Evolutionary conservation across 106 monocot genomes (phyloP).

Genomic region (Amphibolis antarctica): DNA sequence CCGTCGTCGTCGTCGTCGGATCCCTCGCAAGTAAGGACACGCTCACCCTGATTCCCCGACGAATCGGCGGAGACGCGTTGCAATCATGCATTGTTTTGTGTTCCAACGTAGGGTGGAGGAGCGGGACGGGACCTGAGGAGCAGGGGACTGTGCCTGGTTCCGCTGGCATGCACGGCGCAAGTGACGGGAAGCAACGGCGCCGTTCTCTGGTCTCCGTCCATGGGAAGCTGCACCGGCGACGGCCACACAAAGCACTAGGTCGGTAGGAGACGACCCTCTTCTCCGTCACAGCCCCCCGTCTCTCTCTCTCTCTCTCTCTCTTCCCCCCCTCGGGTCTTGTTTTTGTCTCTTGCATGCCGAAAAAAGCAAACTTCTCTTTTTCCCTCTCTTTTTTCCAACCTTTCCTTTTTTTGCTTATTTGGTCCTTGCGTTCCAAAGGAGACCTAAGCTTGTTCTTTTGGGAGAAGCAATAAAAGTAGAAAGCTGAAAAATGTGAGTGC

Average conservation of each 20-base stretch:
- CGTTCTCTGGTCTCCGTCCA: slow-evolving; percentile 21
- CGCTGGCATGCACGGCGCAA: slow-evolving; percentile 35
- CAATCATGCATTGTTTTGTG: neutral
- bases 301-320: neutral
- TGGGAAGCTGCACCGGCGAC: neutral
- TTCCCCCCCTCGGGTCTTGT: too few relatives aligned
- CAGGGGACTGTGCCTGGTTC: slow-evolving; percentile 51
- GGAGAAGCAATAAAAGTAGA: too few relatives aligned
- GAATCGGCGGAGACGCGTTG: neutral
- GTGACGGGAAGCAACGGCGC: slow-evolving; percentile 35
- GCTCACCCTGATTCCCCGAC: neutral
- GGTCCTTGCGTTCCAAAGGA: too few relatives aligned
- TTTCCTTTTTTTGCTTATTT: too few relatives aligned
- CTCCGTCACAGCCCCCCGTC: neutral
- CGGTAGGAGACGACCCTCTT: too few relatives aligned
- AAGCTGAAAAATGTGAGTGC: too few relatives aligned
- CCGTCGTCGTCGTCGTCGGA: slow-evolving; percentile 31
- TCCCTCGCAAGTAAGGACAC: slow-evolving; percentile 25
- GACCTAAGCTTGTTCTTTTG: too few relatives aligned
- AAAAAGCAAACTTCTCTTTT: too few relatives aligned
- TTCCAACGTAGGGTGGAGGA: neutral
- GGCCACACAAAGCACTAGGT: neutral
- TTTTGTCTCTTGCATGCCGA: neutral
- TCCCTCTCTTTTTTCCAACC: too few relatives aligned
- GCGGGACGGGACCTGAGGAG: slow-evolving; percentile 34